Evolutionary conservation across 768 basidiomycete species (phyloP), one percentile per base, ranked within the genome.

Genomic region (Agrocybe pediades): DNA sequence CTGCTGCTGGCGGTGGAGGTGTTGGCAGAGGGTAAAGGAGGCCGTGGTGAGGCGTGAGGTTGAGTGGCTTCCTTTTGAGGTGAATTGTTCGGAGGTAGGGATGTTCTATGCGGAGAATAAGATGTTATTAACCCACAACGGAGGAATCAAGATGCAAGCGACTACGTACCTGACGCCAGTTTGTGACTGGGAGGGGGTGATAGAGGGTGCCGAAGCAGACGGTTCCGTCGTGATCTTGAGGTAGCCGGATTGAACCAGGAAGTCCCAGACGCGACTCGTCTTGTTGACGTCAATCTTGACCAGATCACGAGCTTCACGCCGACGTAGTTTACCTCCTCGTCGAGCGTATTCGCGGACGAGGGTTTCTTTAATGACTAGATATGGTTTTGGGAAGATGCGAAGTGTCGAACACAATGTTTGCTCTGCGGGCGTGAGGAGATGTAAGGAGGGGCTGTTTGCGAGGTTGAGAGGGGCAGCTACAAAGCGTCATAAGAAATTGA

Each of bases 231-330:
- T 83, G 53, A 91, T 88, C 62, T 85, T 88, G 59, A 91, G 74
- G 68, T 86, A 90, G 13, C 94, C 93, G 5, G 88, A 83, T 63
- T 91, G 88, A 2, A 92, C 90, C 25, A 96, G 77, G 68, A 93
- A 95, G 66, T 96, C 94, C 91, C 93, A 97, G 26, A 94, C 90
- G 36, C 90, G 79, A 69, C 87, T 88, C 1, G 92, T 94, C 71
- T 97, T 96, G 69, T 92, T 92, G 56, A 92, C 91, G 66, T 95
- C 94, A 57, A 97, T 92, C 70, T 92, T 94, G 60, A 95, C 87
- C 55, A 96, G 76, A 68, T 92, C 92, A 46, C 91, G 82, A 9
- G 94, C 93, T 68, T 97, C 94, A 49, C 94, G 79, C 25, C 91
- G 82, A 45, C 90, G 88, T 41, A 98, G 78, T 67, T 91, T 90